Base-by-base conservation (phyloP, 140 eudicot genomes). In the Erigeron philadelphicus region DNA sequence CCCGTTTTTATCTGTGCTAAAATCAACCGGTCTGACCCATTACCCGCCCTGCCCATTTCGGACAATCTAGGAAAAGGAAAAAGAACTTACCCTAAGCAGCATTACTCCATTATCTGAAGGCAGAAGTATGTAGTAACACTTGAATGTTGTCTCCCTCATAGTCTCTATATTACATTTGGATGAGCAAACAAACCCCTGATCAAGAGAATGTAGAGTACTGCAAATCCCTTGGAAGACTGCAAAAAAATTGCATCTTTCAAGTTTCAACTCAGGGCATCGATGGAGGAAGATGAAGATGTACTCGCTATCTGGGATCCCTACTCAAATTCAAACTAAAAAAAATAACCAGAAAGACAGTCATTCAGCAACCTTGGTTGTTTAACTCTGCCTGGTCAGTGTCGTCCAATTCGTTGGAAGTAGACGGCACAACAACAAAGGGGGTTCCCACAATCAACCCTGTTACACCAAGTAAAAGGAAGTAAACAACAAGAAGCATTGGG, bases 101-200 rank as follows among this genome's bases (percentile, higher is more conserved):
- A 92, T 86, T 49, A 79, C 75, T 65, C 90, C 88, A 40, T 75
- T 83, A 64, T 88, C 89, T 60, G 98, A 86, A 72, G 98, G 98
- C 57, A 88, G 69, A 68, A 92, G 88, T 65, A 88, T 68, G 80
- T 86, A 92, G 73, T 84, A 92, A 81, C 95, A 92, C 76, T 48
- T 81, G 56, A 92, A 86, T 35, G 85, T 76, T 77, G 95, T 84
- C 79, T 79, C 85, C 67, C 59, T 84, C 80, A 72, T 65, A n/a
- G 86, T 88, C 79, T 88, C 96, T 72, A 85, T 75, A 65, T 88
- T 92, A 80, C 90, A 80, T 70, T 64, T 70, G 43, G 98, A 88
- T 76, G 84, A 84, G 87, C 98, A 92, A 61, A 92, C 74, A 66
- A 92, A 78, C 13, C 96, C 98, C 74, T 88, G 92, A 69, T 88